Base-by-base conservation (phyloP, 768 basidiomycete genomes). In the Gyrodon lividus region DNA sequence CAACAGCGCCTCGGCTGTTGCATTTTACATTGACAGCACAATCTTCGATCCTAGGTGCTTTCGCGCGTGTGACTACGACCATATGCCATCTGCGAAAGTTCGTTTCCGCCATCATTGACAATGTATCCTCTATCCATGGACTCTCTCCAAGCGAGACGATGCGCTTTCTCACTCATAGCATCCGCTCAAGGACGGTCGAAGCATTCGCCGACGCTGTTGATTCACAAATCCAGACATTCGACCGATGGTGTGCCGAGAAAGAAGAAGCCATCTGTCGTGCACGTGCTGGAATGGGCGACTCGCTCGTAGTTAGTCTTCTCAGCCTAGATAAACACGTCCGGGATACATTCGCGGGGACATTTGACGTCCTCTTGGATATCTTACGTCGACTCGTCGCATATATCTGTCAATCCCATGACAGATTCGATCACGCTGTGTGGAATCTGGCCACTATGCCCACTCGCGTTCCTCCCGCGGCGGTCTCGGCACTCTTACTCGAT, bases 171-270 rank as follows among this genome's bases (percentile, higher is more conserved):
- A 56, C 59, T 28, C 61, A 63, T 28, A 59, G 40, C 43, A 54
- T 54, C 50, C 41, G 58, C 9, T 81, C 83, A 9, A 78, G 77
- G 28, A 90, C 87, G 0, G 68, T 89, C n/a, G 88, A 92, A 64
- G 91, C 91, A 0, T 91, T 91, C 62, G 81, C 86, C 1, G 88
- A 91, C 49, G 89, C 88, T 0, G 70, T 92, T 41, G 81, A 83
- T 52, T 57, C 70, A 19, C 81, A 87, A 49, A 69, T 90, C 4
- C 77, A 73, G 19, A 55, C 55, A 4, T 81, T 92, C 54, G 78
- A 88, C 49, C 63, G 59, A 6, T 92, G 89, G 87, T 91, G 89
- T 62, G 82, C 89, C 1, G 64, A 62, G 13, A 74, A 73, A 50
- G 91, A 93, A 66, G 82, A 85, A 59, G 72, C 73, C 0, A 85